Evolutionary conservation across 2,329 filamentous ascomycete genomes (phyloP).

Genomic region (Fusarium poae): DNA sequence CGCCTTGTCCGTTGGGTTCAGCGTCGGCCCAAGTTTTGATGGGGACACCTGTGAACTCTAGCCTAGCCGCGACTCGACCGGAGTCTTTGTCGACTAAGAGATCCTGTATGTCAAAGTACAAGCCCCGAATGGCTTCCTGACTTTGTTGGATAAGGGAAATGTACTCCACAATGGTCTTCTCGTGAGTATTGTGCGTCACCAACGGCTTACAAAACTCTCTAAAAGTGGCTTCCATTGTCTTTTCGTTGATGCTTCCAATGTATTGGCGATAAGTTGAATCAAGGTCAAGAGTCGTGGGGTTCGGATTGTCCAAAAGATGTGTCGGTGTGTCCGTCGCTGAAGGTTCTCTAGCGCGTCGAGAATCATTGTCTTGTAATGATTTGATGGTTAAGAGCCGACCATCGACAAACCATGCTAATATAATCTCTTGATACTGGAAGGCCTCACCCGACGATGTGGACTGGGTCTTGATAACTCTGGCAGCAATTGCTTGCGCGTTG

Average conservation of each 20-base stretch:
- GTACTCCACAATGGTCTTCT: conserved; percentile 14
- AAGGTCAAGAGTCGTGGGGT: background rate
- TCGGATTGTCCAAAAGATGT: accelerated
- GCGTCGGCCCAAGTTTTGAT: conserved; percentile 2
- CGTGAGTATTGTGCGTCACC: conserved; percentile 13
- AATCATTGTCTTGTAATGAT: conserved; percentile 7
- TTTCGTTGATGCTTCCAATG: conserved; percentile 24
- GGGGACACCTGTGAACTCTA: conserved; percentile 30
- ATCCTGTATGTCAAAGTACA: conserved; percentile 28
- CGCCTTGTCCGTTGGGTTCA: conserved; percentile 7
- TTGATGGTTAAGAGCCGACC: conserved; percentile 13
- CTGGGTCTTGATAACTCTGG: conserved; percentile 9
- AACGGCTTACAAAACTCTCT: background rate
- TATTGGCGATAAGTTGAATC: conserved; percentile 9
- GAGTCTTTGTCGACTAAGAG: background rate
- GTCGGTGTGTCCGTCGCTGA: conserved; percentile 2
- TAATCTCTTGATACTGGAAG: conserved; percentile 21
- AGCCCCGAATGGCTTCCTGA: conserved; percentile 1
- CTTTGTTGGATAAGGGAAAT: conserved; percentile 24
- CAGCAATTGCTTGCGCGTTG: conserved; percentile 12
- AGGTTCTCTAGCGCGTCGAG: background rate
- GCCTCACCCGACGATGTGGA: accelerated
- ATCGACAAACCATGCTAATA: conserved; percentile 18
- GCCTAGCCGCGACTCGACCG: conserved; percentile 6
- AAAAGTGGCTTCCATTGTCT: conserved; percentile 25